Evolutionary conservation across 192 early-diverging fungal species (phyloP), one percentile per base, ranked within the genome.

Genomic region (Coemansia javaensis): DNA sequence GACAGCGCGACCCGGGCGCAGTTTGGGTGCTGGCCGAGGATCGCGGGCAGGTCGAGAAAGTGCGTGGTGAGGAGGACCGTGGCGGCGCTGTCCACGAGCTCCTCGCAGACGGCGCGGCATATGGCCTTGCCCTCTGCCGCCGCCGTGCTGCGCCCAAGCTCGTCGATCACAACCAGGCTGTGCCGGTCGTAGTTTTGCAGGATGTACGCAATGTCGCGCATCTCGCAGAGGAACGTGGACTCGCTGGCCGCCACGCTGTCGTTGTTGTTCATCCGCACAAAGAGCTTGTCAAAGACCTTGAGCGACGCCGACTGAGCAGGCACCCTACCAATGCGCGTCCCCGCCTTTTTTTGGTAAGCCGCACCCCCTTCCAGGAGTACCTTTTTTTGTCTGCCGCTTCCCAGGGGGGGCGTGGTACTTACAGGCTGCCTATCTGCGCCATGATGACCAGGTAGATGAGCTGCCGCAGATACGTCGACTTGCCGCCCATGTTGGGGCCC

Each of bases 401-500:
- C 2, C 27, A 17, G 17, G 10, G 21, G 11, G 27, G 5, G 20
- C 23, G 6, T 40, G 4, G 10, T 10, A 52, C 77, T 66, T 82
- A 83, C 81, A 81, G 88, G 22, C 75, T 73, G 14, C 90, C 91
- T 17, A 93, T 86, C 36, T 97, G 91, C 0, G 91, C 89, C 85
- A 97, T 79, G 21, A 94, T 80, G 4, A 50, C 72, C 18, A 90
- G 53, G 6, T 93, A 74, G 1, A 86, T 85, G 23, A 90, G 81
- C 56, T 90, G 90, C 1, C 83, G 77, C 28, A 97, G 45, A 60
- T 90, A 94, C 6, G 90, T 91, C 11, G 85, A 83, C 59, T 94
- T 93, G 17, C 91, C 91, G 27, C 85, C 85, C 92, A 91, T 94
- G 55, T 97, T 97, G 7, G 91, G 88, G 0, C 93, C 93, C 10